These are phyloP conservation scores for Cutaneotrichosporon spelunceum DNA, from an alignment of 1,284 basidiomycete genomes.

Conservation along the genomic window DNA sequence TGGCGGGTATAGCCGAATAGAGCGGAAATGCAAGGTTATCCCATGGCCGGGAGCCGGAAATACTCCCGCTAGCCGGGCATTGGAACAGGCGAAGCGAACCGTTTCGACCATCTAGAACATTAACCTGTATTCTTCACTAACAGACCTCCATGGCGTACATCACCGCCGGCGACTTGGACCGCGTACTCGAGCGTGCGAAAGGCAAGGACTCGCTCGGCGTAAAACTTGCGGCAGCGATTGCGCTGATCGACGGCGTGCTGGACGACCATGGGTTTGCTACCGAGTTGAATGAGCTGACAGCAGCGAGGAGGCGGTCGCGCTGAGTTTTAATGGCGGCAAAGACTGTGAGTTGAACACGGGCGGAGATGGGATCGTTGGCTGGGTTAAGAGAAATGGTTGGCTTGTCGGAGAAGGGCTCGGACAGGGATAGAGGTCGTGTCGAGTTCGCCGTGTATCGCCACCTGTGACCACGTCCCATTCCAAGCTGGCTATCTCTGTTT, in stretches of 20 bases:
- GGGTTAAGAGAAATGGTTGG: not conserved
- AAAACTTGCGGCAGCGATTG: slow-evolving; percentile 69
- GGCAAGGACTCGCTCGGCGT: slow-evolving; percentile 48
- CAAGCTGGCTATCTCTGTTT: not conserved
- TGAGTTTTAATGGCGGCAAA: slow-evolving; percentile 98
- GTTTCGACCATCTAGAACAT: not conserved
- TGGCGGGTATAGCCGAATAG: not conserved
- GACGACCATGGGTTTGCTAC: slow-evolving; percentile 49
- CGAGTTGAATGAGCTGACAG: not conserved
- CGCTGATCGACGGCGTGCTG: slow-evolving; percentile 71
- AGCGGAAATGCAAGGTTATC: not conserved
- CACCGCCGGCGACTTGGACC: slow-evolving; percentile 24
- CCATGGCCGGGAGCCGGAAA: not conserved
- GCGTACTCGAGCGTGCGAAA: slow-evolving; percentile 36
- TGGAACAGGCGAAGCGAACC: slow-evolving; percentile 4
- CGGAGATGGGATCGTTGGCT: not conserved
- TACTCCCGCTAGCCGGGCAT: not conserved
- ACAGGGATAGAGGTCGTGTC: not conserved
- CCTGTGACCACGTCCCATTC: not conserved
- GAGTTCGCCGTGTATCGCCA: not conserved
- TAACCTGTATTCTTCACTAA: not conserved
- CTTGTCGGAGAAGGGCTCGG: not conserved
- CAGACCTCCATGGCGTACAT: slow-evolving; percentile 15
- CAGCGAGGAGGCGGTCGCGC: slow-evolving; percentile 65
- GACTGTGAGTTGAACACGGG: slow-evolving; percentile 67